Percentiles rank a stretch among this genome's conserved stretches.
Conservation (phyloP, 2,329 filamentous ascomycete species). For the Aspergillus texensis region DNA sequence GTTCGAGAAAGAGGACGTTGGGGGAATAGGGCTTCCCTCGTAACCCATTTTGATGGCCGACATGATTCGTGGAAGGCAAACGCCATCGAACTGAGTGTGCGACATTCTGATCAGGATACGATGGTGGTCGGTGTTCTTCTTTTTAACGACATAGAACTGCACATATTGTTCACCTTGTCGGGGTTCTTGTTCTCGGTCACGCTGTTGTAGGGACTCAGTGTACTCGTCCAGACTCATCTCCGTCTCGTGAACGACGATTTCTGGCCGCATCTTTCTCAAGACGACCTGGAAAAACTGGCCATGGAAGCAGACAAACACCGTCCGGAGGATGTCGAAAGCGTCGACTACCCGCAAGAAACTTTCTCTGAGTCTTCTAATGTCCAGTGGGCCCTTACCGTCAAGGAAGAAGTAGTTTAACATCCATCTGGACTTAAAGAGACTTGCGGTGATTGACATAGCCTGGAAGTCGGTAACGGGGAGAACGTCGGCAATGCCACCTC, state of each 20-base stretch:
- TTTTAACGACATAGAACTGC: conserved; percentile 59
- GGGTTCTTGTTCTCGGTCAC: conserved; percentile 59
- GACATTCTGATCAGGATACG: conserved; percentile 64
- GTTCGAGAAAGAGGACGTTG: conserved; percentile 48
- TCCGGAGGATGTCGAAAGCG: conserved; percentile 66
- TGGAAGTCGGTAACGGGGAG: conserved; percentile 59
- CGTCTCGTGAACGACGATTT: conserved; percentile 57
- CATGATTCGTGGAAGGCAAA: conserved; percentile 65
- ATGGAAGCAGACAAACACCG: conserved; percentile 62
- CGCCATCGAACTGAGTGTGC: conserved; percentile 71
- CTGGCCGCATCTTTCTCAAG: conserved; percentile 55
- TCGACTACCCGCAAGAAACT: conserved; percentile 56
- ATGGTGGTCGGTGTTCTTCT: conserved; percentile 43
- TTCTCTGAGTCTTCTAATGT: conserved; percentile 49
- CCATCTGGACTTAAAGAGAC: conserved; percentile 41
- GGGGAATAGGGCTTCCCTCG: conserved; percentile 41
- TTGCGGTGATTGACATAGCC: conserved; percentile 39
- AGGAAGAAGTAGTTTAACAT: conserved; percentile 62
- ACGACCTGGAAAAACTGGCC: conserved; percentile 60
- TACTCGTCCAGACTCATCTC: conserved; percentile 56
- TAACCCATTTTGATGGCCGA: conserved; percentile 62
- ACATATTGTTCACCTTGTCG: conserved; percentile 63
- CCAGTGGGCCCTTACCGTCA: conserved; percentile 49
- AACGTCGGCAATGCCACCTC: conserved; percentile 58
- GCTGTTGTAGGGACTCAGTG: conserved; percentile 55